Conservation (phyloP, 257 asterid genomes). For the Gardenia jasminoides region DNA sequence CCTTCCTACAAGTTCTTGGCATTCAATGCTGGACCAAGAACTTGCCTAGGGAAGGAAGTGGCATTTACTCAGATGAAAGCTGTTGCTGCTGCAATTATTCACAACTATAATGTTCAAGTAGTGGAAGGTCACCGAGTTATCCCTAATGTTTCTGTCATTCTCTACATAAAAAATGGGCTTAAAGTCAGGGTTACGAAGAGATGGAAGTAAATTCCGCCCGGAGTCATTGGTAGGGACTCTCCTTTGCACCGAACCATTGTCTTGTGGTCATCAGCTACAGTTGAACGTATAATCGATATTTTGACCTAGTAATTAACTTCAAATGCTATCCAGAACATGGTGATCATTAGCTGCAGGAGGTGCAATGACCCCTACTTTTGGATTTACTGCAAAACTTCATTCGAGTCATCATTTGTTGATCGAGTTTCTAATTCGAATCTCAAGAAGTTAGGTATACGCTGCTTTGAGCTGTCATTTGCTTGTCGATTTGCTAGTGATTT, state of each 20-base stretch:
- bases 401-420: not conserved
- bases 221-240: too few relatives aligned
- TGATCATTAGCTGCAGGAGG: too few relatives aligned
- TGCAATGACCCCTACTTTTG: not conserved
- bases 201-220: conserved; percentile 5
- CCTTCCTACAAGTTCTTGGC: conserved; percentile 53
- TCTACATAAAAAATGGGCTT: conserved; percentile 54
- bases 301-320: too few relatives aligned
- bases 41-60: conserved; percentile 59
- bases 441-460: too few relatives aligned
- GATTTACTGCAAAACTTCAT: too few relatives aligned
- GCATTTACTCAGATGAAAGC: conserved; percentile 58
- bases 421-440: too few relatives aligned
- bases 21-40: conserved; percentile 56
- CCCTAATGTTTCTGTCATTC: conserved; percentile 54
- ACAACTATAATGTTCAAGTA: conserved; percentile 35
- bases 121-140: conserved; percentile 38
- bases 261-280: too few relatives aligned
- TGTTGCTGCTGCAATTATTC: conserved; percentile 33
- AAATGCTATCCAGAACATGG: too few relatives aligned
- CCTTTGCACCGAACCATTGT: too few relatives aligned
- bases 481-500: not conserved
- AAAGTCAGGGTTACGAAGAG: conserved; percentile 47
- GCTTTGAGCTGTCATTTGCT: not conserved
- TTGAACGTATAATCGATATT: too few relatives aligned